Conservation (phyloP, 2,329 filamentous ascomycete species). For the Lachnellula hyalina region DNA sequence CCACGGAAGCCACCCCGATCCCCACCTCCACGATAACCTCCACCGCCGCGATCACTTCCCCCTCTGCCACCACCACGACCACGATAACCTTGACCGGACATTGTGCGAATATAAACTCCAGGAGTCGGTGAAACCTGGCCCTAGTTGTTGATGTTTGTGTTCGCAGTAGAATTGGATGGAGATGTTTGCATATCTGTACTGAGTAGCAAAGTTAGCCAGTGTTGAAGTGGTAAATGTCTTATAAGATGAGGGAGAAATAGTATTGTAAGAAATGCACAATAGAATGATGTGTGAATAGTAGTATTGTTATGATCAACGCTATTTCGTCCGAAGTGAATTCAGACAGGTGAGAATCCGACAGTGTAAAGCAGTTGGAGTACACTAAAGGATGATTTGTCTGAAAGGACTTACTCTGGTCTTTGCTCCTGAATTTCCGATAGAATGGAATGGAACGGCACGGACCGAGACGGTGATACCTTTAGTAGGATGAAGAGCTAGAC, state of each 20-base stretch:
- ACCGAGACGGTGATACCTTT: too few species aligned
- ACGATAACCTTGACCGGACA: constrained; percentile 16
- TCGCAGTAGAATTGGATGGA: background rate
- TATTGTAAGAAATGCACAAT: too few species aligned
- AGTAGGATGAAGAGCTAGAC: background rate
- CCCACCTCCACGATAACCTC: constrained; percentile 25
- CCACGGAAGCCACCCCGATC: constrained; percentile 20
- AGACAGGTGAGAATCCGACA: too few species aligned
- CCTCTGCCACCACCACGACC: constrained; percentile 30
- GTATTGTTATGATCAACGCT: too few species aligned
- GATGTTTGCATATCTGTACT: too few species aligned
- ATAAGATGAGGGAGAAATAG: too few species aligned
- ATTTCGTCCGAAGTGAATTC: too few species aligned
- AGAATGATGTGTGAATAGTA: too few species aligned
- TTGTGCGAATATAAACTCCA: background rate
- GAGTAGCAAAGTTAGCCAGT: background rate
- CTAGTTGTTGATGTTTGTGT: background rate
- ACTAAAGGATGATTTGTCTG: too few species aligned
- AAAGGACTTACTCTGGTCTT: background rate
- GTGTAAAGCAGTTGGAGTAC: too few species aligned
- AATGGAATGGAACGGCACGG: too few species aligned
- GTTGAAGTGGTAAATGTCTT: background rate
- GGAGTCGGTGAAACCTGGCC: background rate
- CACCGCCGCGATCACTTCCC: constrained; percentile 24
- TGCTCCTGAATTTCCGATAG: background rate